Percentiles rank a stretch among this genome's conserved stretches.
phyloP scores from a whole-genome alignment of 345 rosid genomes.

The Eucalyptus dawsonii region DNA sequence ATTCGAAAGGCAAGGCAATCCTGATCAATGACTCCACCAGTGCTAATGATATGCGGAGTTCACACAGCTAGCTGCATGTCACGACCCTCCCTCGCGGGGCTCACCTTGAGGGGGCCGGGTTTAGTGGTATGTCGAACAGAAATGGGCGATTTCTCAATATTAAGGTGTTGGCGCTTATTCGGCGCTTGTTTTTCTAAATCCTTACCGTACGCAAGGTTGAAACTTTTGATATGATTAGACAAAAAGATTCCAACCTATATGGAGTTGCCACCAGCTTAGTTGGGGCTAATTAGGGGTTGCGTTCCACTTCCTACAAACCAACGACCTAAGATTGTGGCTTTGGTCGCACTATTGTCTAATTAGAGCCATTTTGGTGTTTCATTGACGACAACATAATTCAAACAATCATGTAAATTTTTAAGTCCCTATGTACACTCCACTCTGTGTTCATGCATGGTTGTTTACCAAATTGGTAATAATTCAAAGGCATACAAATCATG shows the following conservation, averaged over 20 bases:
- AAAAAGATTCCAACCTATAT: not conserved
- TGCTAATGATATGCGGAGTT: not conserved
- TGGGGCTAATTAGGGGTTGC: not conserved
- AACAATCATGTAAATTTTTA: not conserved
- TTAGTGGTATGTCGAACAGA: not conserved
- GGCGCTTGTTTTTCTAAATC: not conserved
- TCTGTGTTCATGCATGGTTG: not conserved
- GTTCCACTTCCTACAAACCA: not conserved
- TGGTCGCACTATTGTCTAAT: rapidly evolving
- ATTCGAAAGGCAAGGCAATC: not conserved
- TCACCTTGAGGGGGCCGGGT: not conserved
- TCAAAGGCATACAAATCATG: not conserved
- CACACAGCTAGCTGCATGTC: not conserved
- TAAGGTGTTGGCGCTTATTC: not conserved
- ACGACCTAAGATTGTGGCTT: not conserved
- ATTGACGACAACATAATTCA: rapidly evolving
- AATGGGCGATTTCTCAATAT: not conserved
- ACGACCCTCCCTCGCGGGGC: not conserved
- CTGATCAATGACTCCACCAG: not conserved
- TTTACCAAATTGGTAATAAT: not conserved
- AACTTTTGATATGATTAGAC: not conserved
- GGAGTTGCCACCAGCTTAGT: not conserved
- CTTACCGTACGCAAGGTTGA: not conserved
- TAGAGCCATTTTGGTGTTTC: not conserved
- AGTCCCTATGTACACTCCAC: not conserved